A percentile compares a stretch with the other conserved stretches of the same genome.
phyloP scores from a whole-genome alignment of 768 basidiomycete genomes.

The Imleria badia region DNA sequence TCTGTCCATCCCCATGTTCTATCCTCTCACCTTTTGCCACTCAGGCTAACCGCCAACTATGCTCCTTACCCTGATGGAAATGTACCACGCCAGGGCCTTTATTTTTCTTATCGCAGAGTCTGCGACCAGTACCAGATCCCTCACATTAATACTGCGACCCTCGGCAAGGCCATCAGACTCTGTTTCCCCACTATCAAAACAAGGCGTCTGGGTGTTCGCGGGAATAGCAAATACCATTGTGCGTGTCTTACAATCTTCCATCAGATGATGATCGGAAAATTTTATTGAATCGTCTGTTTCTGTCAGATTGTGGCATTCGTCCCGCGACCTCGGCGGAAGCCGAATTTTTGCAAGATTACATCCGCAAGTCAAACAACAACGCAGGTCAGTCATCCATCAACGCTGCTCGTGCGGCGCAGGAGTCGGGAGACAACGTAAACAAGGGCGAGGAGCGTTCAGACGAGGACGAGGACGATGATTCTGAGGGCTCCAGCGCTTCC shows the following conservation, averaged over 20 bases:
- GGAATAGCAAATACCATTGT: constrained; percentile 98
- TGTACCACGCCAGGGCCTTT: constrained; percentile 90
- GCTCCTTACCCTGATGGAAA: constrained; percentile 91
- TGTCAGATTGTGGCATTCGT: constrained; percentile 84
- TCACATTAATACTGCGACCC: constrained; percentile 93
- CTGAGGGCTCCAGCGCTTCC: constrained; percentile 71
- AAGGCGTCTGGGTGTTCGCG: constrained; percentile 85
- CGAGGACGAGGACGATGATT: constrained; percentile 87
- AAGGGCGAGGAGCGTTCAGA: constrained; percentile 73
- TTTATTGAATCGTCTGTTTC: constrained; percentile 30
- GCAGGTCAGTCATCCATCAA: constrained; percentile 75
- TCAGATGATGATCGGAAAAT: constrained; percentile 32
- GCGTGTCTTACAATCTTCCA: constrained; percentile 39
- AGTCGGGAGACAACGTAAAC: constrained; percentile 58
- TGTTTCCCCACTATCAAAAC: constrained; percentile 97
- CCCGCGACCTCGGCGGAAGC: constrained; percentile 89
- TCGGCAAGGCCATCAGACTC: constrained; percentile 91
- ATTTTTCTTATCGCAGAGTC: constrained; percentile 88
- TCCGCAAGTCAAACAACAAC: constrained; percentile 86
- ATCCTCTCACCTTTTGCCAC: constrained; percentile 18
- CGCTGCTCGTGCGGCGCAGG: constrained; percentile 69
- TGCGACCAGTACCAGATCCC: constrained; percentile 93
- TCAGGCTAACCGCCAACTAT: constrained; percentile 87
- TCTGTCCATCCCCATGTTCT: constrained; percentile 14
- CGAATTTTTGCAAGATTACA: constrained; percentile 90